A percentile compares a stretch with the other conserved stretches of the same genome.
Conservation (phyloP, 2,329 filamentous ascomycete genomes). For the Colletotrichum horii region DNA sequence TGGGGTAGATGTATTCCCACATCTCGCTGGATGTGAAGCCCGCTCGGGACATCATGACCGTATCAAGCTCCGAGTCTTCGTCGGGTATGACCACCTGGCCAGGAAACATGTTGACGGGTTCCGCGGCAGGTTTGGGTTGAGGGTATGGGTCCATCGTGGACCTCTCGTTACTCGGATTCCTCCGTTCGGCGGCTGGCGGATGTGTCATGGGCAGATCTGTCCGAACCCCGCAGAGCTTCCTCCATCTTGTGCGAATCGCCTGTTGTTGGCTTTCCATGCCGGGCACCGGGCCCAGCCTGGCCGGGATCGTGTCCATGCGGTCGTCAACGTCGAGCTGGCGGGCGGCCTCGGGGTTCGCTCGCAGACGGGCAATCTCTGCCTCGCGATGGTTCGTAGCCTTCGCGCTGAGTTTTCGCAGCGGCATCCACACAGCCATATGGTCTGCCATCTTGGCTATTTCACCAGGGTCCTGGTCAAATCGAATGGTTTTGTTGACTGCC, state of each 20-base stretch:
- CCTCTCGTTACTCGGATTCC: not conserved
- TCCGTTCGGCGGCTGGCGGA: not conserved
- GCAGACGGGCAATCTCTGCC: conserved; percentile 54
- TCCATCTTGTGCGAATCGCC: conserved; percentile 55
- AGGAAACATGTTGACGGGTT: not conserved
- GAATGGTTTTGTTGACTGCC: conserved; percentile 42
- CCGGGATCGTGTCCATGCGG: conserved; percentile 45
- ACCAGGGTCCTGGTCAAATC: conserved; percentile 40
- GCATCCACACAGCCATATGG: conserved; percentile 56
- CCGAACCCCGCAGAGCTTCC: conserved; percentile 45
- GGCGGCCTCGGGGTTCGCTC: conserved; percentile 52
- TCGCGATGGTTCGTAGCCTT: conserved; percentile 58
- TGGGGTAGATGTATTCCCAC: conserved; percentile 21
- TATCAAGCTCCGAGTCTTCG: conserved; percentile 2
- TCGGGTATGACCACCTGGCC: not conserved
- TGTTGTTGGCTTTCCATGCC: conserved; percentile 52
- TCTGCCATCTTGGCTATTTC: conserved; percentile 51
- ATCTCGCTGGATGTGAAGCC: conserved; percentile 10
- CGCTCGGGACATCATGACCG: conserved; percentile 16
- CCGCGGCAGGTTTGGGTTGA: not conserved
- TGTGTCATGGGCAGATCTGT: conserved; percentile 30
- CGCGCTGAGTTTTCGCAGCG: conserved; percentile 58
- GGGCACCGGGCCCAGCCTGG: conserved; percentile 53
- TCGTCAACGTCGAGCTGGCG: conserved; percentile 55
- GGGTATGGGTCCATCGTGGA: not conserved